Evolutionary conservation across 2,329 filamentous ascomycete species (phyloP), one percentile per base, ranked within the genome.

Genomic region (Taxawa tesnikishii): DNA sequence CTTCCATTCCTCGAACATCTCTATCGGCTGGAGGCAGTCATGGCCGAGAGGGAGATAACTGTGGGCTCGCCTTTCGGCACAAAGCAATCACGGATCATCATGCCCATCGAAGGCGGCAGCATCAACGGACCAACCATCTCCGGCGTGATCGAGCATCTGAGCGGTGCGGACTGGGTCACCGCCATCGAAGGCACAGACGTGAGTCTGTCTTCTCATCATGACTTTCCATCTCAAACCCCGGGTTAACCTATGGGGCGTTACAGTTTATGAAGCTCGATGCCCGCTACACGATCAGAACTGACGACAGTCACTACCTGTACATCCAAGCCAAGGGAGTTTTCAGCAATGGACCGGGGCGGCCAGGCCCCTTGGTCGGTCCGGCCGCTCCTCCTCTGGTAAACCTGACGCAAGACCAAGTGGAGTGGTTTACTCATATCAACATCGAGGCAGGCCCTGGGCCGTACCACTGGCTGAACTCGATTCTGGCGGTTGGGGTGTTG

Each of bases 351-450:
- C 33, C 44, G 3, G 43, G 38, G 29, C 32, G 31, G 5, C 33
- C 29, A 12, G 33, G 33, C 10, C 29, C 37, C 13, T 28, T 25
- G 6, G n/a, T 16, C 2, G n/a, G 31, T 8, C 21, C 31, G 3
- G 28, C 31, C 2, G 28, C 28, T 4, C 38, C 31, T 6, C 28
- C 34, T 4, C 33, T 32, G 14, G 27, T 29, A 4, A 36, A 33
- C 11, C 34, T 44, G 18, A 38, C 34, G 11, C 44, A 45, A 21
- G 39, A 40, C 13, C 34, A 43, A 14, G 40, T 38, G 5, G 43
- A 47, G 2, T 47, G 43, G 43, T 45, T 46, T 28, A 44, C 44
- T 1, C 33, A 41, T 16, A 29, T 46, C 9, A 41, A 46, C 18
- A 42, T 46, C 14, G 44, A 46, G 15, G 33, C 39, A 3, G 35